Evolutionary conservation across 2,329 filamentous ascomycete genomes (phyloP).

Genomic region (Xenoacremonium recifei): DNA sequence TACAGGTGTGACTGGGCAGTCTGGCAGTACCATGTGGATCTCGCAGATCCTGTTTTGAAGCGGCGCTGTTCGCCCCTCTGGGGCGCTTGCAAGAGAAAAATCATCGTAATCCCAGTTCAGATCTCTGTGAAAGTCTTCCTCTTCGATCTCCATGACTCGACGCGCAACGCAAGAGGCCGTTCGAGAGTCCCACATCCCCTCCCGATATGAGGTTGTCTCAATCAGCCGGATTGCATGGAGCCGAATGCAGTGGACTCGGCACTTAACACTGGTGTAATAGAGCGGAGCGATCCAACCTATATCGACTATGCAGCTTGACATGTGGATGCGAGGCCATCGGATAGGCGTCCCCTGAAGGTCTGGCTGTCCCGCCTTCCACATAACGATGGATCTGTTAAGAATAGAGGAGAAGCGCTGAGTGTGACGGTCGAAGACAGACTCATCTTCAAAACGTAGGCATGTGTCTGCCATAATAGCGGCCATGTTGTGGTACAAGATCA

Average conservation of each 20-base stretch:
- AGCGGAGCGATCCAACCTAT: constrained; percentile 44
- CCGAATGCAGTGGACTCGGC: constrained; percentile 40
- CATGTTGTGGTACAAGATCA: constrained; percentile 41
- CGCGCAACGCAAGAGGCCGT: constrained; percentile 29
- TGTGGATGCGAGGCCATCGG: constrained; percentile 19
- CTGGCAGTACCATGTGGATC: too few relatives aligned
- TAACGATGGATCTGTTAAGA: constrained; percentile 22
- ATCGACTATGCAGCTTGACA: constrained; percentile 36
- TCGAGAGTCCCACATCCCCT: constrained; percentile 41
- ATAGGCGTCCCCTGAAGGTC: constrained; percentile 6
- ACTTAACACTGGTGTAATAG: constrained; percentile 47
- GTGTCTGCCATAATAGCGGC: constrained; percentile 40
- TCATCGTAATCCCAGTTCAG: too few relatives aligned
- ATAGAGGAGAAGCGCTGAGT: constrained; percentile 32
- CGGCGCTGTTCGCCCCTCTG: too few relatives aligned
- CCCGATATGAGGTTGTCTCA: constrained; percentile 27
- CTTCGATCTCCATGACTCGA: constrained; percentile 39
- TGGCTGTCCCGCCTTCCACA: constrained; percentile 6
- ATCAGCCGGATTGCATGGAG: constrained; percentile 36
- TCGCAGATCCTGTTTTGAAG: too few relatives aligned
- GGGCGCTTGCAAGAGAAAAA: too few relatives aligned
- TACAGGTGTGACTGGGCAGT: too few relatives aligned
- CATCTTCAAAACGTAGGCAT: constrained; percentile 28
- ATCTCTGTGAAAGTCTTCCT: constrained; percentile 26
- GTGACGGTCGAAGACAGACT: constrained; percentile 37